phyloP scores from a whole-genome alignment of 202 grass and related monocot genomes.

The Musa balbisiana region DNA sequence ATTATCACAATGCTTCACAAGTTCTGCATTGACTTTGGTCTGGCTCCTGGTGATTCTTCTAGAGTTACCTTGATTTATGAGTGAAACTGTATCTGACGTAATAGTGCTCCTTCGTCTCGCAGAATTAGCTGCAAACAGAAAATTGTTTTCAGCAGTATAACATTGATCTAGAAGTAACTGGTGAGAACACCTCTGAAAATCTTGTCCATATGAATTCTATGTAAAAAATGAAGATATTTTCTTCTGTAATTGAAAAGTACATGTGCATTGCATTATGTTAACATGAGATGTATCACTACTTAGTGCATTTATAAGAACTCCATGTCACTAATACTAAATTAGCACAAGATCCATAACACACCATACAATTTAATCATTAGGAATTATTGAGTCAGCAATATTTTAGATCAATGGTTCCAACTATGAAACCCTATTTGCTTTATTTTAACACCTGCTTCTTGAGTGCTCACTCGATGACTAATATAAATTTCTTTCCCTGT shows the following conservation, averaged over 20 bases:
- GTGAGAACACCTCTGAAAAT: not conserved
- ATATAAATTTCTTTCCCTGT: not conserved
- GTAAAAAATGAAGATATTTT: not conserved
- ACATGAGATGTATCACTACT: not conserved
- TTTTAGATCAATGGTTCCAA: not conserved
- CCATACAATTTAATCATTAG: not conserved
- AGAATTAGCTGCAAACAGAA: slow-evolving; percentile 25
- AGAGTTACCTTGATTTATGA: slow-evolving; percentile 2
- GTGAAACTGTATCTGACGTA: not conserved
- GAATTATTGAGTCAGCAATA: not conserved
- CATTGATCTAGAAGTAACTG: not conserved
- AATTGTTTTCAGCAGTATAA: not conserved
- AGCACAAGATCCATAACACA: not conserved
- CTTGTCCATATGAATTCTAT: not conserved
- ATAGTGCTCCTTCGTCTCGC: not conserved
- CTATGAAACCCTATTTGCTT: not conserved
- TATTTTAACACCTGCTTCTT: not conserved
- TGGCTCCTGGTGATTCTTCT: slow-evolving; percentile 26
- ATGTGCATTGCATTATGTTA: not conserved
- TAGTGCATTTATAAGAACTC: not conserved
- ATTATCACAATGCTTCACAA: slow-evolving; percentile 9
- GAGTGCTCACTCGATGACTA: not conserved
- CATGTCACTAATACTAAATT: not conserved
- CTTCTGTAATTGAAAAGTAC: not conserved
- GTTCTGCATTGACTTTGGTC: slow-evolving; percentile 12